Percentiles rank a stretch among this genome's conserved stretches.
Evolutionary conservation across 1,284 basidiomycete species (phyloP).

Genomic region (Ceratobasidium sp.): DNA sequence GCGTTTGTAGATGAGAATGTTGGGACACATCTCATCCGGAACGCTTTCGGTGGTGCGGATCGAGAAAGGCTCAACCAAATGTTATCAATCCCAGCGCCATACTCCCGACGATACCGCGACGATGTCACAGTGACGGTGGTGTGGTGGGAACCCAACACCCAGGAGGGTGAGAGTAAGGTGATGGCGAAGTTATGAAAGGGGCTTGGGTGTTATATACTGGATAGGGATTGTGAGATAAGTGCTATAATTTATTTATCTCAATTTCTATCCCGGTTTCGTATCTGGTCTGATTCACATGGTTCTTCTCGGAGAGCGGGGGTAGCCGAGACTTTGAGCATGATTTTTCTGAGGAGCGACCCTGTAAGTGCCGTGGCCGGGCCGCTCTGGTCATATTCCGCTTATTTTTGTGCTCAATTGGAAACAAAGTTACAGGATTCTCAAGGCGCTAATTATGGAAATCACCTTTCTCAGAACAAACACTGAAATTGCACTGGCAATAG

Average conservation of each 20-base stretch:
- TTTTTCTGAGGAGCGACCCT: background rate
- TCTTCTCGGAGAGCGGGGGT: constrained; percentile 18
- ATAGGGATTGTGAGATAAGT: constrained; percentile 26
- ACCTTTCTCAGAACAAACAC: background rate
- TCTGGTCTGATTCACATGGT: constrained; percentile 31
- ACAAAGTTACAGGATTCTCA: background rate
- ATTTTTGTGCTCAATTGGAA: background rate
- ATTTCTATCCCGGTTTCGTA: background rate
- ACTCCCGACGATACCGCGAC: constrained; percentile 84
- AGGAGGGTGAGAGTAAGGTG: constrained; percentile 49
- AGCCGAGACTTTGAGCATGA: constrained; percentile 23
- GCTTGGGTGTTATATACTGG: background rate
- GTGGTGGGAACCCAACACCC: constrained; percentile 45
- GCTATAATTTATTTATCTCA: constrained; percentile 13
- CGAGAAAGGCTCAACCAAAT: constrained; percentile 74
- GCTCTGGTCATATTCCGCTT: background rate
- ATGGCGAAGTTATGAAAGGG: constrained; percentile 62
- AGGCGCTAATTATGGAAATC: background rate
- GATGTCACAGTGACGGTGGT: constrained; percentile 93
- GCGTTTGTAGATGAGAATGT: constrained; percentile 90
- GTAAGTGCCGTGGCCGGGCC: constrained; percentile 3
- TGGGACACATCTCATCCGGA: constrained; percentile 92
- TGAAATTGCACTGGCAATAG: background rate
- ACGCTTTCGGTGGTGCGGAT: constrained; percentile 92
- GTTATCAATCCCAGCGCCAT: constrained; percentile 89